Conservation (phyloP, 257 asterid species). For the Striga asiatica region DNA sequence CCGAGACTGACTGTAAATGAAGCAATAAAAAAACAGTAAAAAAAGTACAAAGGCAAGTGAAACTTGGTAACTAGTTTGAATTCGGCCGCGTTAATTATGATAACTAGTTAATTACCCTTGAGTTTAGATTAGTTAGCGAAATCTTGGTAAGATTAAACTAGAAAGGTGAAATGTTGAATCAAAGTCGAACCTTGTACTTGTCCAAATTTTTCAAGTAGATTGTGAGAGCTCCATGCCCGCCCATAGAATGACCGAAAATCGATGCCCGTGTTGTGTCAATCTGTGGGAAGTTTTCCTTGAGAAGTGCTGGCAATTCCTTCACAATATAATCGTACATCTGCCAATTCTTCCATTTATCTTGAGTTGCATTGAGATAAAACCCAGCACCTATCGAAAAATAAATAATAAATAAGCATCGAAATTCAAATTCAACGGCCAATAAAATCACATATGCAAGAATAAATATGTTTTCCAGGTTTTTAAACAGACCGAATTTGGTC, state of each 20-base stretch:
- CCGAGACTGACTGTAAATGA: constrained; percentile 74
- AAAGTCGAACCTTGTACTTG: constrained; percentile 65
- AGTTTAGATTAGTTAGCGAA: no score
- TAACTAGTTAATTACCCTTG: no score
- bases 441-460: not conserved
- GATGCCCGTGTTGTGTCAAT: constrained; percentile 85
- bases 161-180: no score
- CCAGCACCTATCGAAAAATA: constrained; percentile 65
- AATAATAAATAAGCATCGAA: not conserved
- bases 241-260: constrained; percentile 94
- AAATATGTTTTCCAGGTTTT: no score
- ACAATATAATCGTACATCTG: constrained; percentile 89
- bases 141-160: no score
- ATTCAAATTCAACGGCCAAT: not conserved
- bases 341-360: constrained; percentile 99
- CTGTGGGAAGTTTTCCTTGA: constrained; percentile 66
- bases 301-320: constrained; percentile 84
- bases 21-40: not conserved
- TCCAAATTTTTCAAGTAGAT: constrained; percentile 84
- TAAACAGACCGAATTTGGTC: no score
- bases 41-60: not conserved
- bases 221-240: constrained; percentile 96
- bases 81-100: no score
- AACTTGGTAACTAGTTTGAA: no score
- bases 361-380: constrained; percentile 93